These are phyloP conservation scores for Euclidium syriacum DNA, from an alignment of 345 rosid species.

Conservation along the genomic window DNA sequence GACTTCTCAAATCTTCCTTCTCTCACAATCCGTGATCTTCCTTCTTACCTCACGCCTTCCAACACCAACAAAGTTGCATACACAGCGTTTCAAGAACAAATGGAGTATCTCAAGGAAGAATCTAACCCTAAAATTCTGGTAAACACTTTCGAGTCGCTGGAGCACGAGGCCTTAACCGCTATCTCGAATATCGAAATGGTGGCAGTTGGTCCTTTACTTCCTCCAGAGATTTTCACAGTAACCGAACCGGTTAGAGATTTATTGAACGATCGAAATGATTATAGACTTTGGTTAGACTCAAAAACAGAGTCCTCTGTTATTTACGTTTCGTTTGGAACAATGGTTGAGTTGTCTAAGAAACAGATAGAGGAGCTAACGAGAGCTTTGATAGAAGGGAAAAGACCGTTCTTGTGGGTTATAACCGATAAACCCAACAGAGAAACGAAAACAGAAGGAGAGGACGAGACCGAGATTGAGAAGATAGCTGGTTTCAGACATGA, in stretches of 20 bases:
- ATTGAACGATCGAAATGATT: constrained; percentile 1
- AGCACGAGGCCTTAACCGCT: constrained; percentile 25
- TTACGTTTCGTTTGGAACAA: constrained; percentile 63
- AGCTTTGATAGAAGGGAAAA: constrained; percentile 26
- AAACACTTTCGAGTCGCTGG: constrained; percentile 39
- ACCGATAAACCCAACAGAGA: constrained; percentile 30
- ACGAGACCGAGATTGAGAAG: constrained; percentile 6
- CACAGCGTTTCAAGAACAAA: not conserved
- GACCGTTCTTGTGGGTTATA: constrained; percentile 51
- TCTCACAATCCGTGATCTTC: constrained; percentile 33
- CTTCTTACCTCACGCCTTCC: constrained; percentile 37
- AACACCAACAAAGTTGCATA: not conserved
- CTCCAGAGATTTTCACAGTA: constrained; percentile 4
- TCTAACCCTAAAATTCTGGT: constrained; percentile 27
- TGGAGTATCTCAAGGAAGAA: constrained; percentile 25
- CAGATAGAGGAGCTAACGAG: constrained; percentile 44
- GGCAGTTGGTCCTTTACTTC: constrained; percentile 27
- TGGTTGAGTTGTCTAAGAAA: constrained; percentile 32
- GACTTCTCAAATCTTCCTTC: constrained; percentile 24
- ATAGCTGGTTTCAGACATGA: constrained; percentile 29
- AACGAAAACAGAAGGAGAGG: constrained; percentile 13
- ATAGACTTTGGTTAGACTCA: constrained; percentile 42
- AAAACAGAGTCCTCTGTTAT: constrained; percentile 48
- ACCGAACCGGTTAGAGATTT: not conserved
- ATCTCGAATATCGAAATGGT: constrained; percentile 2